A percentile compares a stretch with the other conserved stretches of the same genome.
phyloP scores from a whole-genome alignment of 345 rosid species.

The Citrus maxima region DNA sequence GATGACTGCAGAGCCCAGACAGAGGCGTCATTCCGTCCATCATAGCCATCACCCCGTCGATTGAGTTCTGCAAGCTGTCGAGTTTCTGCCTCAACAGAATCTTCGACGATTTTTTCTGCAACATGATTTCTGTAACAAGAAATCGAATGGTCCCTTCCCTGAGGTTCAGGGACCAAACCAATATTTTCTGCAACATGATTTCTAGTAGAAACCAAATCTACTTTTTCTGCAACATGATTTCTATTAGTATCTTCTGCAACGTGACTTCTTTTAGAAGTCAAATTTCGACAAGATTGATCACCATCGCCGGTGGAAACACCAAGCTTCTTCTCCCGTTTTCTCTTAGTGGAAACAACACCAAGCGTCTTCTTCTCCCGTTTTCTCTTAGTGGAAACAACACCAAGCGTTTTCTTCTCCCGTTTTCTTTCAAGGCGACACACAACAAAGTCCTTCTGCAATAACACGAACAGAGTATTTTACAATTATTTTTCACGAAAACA shows the following conservation, averaged over 20 bases:
- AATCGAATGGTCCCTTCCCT: too few relatives aligned
- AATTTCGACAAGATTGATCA: background rate
- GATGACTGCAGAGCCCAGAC: background rate
- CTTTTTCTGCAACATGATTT: background rate
- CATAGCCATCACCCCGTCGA: background rate
- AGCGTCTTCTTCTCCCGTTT: background rate
- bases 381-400: background rate
- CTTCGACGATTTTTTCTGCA: background rate
- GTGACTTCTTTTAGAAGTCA: too few relatives aligned
- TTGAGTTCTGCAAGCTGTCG: background rate
- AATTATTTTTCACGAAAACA: background rate
- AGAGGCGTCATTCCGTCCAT: background rate
- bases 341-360: background rate
- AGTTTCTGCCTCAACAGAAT: background rate
- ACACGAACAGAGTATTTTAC: background rate
- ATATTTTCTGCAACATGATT: background rate
- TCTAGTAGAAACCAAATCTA: background rate
- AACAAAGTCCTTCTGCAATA: conserved; percentile 5
- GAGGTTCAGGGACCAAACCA: background rate
- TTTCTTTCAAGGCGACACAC: background rate
- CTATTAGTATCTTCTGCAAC: background rate
- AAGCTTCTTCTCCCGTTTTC: background rate
- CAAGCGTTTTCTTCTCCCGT: background rate
- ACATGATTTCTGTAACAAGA: background rate
- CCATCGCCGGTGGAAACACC: background rate